Base-by-base conservation (phyloP, 139 green algal species). In the Micractinium conductrix region DNA sequence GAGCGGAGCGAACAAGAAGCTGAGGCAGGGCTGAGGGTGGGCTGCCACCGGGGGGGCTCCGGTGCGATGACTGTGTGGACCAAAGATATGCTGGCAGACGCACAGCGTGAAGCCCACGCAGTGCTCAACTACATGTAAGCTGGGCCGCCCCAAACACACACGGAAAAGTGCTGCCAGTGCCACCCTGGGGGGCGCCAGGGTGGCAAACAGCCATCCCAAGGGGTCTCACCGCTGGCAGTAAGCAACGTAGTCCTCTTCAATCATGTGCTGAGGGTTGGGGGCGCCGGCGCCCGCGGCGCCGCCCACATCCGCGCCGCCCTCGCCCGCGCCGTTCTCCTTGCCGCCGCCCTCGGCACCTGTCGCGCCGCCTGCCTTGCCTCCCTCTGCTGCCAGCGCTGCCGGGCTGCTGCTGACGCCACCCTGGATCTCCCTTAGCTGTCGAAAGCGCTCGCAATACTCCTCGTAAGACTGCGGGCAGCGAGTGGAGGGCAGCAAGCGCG, bases 371-470 rank as follows among this genome's bases (percentile, higher is more conserved):
- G 75, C 75, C 5, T 38, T 37, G 9, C 33, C 50, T 62, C 44
- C 42, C 19, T 10, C 44, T 37, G 37, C 37, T 76, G 35, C n/a
- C 53, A 26, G 28, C 43, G n/a, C n/a, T 35, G 30, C 79, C 21
- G 45, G n/a, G n/a, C 42, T 28, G 38, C 40, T 43, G n/a, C 24
- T 33, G 40, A 30, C 69, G 7, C 42, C 33, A 22, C 14, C 37
- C 28, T 88, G 70, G 17, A 73, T 35, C 58, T 78, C 40, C 33
- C 83, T 81, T 37, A 93, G 80, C n/a, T 84, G 65, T 2, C 85
- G n/a, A 55, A 91, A 93, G 65, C 65, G 60, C 16, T 70, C 80
- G 19, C 89, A 58, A 63, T 94, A 94, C n/a, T 94, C 79, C 7
- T 89, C 88, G 48, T 94, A 94, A 17, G 75, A 81, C 88, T n/a